Base-by-base conservation (phyloP, 106 monocot species). In the Apostasia ramifera region DNA sequence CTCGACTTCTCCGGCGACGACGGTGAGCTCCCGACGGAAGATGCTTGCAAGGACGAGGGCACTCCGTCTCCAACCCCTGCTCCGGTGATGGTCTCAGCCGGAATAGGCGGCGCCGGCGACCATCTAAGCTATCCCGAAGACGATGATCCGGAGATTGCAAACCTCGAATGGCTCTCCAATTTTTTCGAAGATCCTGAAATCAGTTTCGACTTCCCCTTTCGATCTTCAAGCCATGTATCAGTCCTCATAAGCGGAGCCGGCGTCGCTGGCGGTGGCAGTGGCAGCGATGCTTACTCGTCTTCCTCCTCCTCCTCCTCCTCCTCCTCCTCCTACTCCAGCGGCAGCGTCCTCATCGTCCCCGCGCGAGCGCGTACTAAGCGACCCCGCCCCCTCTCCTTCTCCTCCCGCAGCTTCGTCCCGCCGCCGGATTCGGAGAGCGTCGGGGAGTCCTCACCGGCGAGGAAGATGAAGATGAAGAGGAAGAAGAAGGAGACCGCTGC, bases 151-250 rank as follows among this genome's bases (percentile, higher is more conserved):
- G 89, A 90, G 47, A 72, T 79, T 40, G 67, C 75, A 4, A 72
- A 86, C 46, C 73, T 92, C 69, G 92, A 92, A 69, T 92, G 92
- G 92, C 61, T 92, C 57, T 85, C 92, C 14, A 79, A 77, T 53
- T 88, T 92, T 76, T 76, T 85, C 42, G 85, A 92, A 51, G 92
- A 85, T 26, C 68, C 79, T 12, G 91, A 83, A 7, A 73, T 81
- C 57, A 81, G 78, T 70, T 53, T 74, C 58, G 57, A 54, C 13
- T 59, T 67, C 52, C 2, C 69, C 47, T 91, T 84, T 59, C 80
- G 85, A 40, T 78, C 82, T n/a, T 74, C 83, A 6, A 92, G 92
- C 73, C 92, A 88, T 1, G 58, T 81, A 40, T 88, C 92, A 9
- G 88, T 92, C 40, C 88, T 92, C 10, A 80, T 79, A 61, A 66